Base-by-base conservation (phyloP, 2,329 filamentous ascomycete species). In the Aspergillus neotritici region DNA sequence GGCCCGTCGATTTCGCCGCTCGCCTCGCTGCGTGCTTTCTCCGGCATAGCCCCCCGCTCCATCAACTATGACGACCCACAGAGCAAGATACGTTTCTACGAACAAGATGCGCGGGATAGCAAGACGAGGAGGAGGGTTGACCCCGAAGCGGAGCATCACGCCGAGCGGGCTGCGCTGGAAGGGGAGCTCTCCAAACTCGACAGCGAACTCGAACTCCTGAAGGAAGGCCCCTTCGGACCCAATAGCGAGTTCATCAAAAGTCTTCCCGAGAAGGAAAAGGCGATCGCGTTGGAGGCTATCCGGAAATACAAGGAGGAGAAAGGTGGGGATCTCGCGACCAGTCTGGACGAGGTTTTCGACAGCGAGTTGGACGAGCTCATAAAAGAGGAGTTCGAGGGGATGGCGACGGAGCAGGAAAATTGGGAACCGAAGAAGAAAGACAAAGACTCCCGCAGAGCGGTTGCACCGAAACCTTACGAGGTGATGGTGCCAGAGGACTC, bases 191-290 rank as follows among this genome's bases (percentile, higher is more conserved):
- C 63, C 12, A 57, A 64, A 47, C 52, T 73, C 17, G 62, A 70
- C 37, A 49, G 58, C 33, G 68, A 73, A 48, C 51, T 73, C 29
- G 58, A 65, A 31, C 50, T 60, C 9, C 37, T 72, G 42, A 60
- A 63, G 46, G 61, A 69, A 46, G 70, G 68, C 2, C 70, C 69
- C 10, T 72, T 68, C 46, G 60, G 60, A 17, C 66, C 66, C 11
- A 64, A 71, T 45, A 67, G 70, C 47, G 57, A 61, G 13, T 72
- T 73, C 34, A 72, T 73, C 47, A 61, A 57, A 43, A 54, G 57
- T 13, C 51, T 73, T 21, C 64, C 69, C 2, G 63, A 70, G 37
- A 54, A 69, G 12, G 66, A 73, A 31, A 59, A 67, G 45, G 57
- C 60, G 33, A 62, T 66, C 48, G 63, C 68, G 9, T 54, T 71